Conservation (phyloP, 768 basidiomycete genomes). For the Kockovaella imperatae region DNA sequence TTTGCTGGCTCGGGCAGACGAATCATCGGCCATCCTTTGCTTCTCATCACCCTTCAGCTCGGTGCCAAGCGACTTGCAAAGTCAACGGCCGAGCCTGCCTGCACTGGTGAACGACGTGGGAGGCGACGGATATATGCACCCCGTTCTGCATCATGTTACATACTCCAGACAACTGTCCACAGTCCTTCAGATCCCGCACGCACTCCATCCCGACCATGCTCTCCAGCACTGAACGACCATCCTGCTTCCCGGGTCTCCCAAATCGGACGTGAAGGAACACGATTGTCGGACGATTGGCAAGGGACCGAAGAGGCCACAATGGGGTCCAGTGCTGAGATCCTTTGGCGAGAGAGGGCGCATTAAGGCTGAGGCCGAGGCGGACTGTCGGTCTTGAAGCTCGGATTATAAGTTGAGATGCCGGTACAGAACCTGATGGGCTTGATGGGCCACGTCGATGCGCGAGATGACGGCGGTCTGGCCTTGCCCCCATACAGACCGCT, state of each 20-base stretch:
- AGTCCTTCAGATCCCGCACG: no score
- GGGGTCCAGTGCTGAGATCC: not conserved
- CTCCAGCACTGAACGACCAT: constrained; percentile 1
- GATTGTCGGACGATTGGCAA: not conserved
- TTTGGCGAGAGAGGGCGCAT: not conserved
- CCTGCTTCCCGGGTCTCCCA: constrained; percentile 1
- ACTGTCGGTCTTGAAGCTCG: not conserved
- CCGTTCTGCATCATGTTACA: no score
- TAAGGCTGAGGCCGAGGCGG: not conserved
- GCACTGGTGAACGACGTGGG: no score
- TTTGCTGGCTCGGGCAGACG: no score
- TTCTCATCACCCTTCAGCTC: no score
- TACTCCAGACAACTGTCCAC: no score
- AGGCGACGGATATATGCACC: no score
- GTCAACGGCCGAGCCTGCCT: no score
- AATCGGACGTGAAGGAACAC: no score
- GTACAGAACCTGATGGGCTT: not conserved
- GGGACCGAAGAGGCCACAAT: not conserved
- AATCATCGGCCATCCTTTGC: no score
- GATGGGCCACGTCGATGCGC: not conserved
- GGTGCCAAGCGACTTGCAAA: no score
- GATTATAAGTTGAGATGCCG: not conserved
- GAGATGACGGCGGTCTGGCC: not conserved
- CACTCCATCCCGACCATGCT: no score
- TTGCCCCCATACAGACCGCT: not conserved